phyloP scores from a whole-genome alignment of 306 rosid species.

The barrel medic (Medicago truncatula) region MtrunA17r5.0-ANR NC_053042.1:36769001-36769500 shows the following conservation, averaged over 20 bases:
- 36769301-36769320: not conserved
- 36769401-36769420: conserved; percentile 2
- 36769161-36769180: not conserved
- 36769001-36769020: no score
- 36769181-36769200: not conserved
- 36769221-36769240: not conserved
- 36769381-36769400: conserved; percentile 1
- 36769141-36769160: not conserved
- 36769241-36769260: not conserved
- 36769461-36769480: conserved; percentile 88
- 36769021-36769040: not conserved
- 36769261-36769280: not conserved
- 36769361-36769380: conserved; percentile 7
- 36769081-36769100: not conserved
- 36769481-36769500: conserved; percentile 91
- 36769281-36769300: not conserved
- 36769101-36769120: not conserved
- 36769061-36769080: not conserved
- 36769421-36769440: conserved; percentile 16
- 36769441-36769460: conserved; percentile 64
- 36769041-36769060: not conserved
- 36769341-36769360: not conserved
- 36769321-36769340: not conserved
- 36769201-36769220: not conserved
- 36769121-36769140: no score